Conservation (phyloP, 345 rosid genomes). For the Ceriops decandra region DNA sequence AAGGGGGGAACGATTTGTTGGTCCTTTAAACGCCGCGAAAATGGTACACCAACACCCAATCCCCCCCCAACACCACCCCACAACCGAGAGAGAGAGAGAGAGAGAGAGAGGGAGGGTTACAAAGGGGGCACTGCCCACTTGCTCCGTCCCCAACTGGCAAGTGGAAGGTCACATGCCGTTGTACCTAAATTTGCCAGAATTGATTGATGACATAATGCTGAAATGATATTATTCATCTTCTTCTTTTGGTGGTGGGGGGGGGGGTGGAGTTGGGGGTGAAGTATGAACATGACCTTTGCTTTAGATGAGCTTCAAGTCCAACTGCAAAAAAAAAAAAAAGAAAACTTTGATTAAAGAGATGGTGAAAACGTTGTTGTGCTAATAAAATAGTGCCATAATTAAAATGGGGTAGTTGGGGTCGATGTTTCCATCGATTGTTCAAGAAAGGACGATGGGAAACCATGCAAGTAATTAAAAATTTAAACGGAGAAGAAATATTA, state of each 20-base stretch:
- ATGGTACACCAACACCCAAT: too few relatives aligned
- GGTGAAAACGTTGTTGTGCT: conserved; percentile 28
- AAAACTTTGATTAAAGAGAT: background rate
- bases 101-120: too few relatives aligned
- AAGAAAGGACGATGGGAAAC: conserved; percentile 10
- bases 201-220: conserved; percentile 16
- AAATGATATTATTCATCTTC: background rate
- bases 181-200: conserved; percentile 32
- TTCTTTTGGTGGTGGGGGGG: too few relatives aligned
- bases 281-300: background rate
- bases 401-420: background rate
- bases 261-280: background rate
- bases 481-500: background rate
- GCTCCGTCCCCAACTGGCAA: background rate
- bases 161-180: conserved; percentile 34
- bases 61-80: too few relatives aligned
- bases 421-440: background rate
- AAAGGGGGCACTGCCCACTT: too few relatives aligned
- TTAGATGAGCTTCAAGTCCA: background rate
- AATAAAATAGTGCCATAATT: conserved; percentile 8
- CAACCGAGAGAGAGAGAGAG: too few relatives aligned
- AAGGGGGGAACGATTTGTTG: too few relatives aligned
- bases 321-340: too few relatives aligned
- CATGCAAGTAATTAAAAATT: background rate
- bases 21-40: too few relatives aligned